A percentile compares a stretch with the other conserved stretches of the same genome.
Evolutionary conservation across 768 basidiomycete species (phyloP).

Genomic region (Boletus rubroflammeus): DNA sequence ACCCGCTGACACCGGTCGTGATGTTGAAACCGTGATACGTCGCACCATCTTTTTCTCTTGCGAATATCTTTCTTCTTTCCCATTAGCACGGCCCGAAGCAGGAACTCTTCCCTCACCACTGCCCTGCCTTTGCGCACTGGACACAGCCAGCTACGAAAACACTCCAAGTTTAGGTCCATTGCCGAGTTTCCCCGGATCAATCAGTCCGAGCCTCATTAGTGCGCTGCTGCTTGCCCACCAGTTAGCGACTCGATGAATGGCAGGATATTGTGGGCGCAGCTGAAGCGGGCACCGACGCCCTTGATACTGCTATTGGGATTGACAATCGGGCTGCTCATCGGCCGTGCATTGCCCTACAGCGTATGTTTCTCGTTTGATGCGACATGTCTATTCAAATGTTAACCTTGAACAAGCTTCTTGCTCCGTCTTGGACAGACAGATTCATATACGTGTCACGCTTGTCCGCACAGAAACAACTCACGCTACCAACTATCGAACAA

Average conservation of each 20-base stretch:
- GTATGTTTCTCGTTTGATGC: slow-evolving; percentile 20
- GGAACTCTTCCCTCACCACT: background rate
- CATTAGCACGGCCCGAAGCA: background rate
- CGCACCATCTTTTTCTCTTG: background rate
- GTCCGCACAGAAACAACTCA: slow-evolving; percentile 58
- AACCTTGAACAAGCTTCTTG: slow-evolving; percentile 17
- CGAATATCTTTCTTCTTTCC: background rate
- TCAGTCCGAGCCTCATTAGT: background rate
- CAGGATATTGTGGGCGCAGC: slow-evolving; percentile 27
- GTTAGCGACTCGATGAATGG: slow-evolving; percentile 23
- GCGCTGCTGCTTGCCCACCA: background rate
- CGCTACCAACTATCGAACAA: slow-evolving; percentile 78
- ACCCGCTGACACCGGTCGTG: background rate
- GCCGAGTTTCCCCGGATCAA: background rate
- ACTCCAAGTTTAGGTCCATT: background rate
- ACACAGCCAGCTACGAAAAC: background rate
- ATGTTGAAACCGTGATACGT: background rate
- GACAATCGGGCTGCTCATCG: slow-evolving; percentile 55
- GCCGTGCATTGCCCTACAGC: slow-evolving; percentile 42
- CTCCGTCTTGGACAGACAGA: slow-evolving; percentile 52
- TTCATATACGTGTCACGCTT: slow-evolving; percentile 46
- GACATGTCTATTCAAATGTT: background rate
- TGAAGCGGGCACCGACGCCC: slow-evolving; percentile 50
- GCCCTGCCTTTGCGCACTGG: background rate
- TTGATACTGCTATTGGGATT: slow-evolving; percentile 59